phyloP scores from a whole-genome alignment of 2,329 filamentous ascomycete species.

The Scolecobasidium constrictum region DNA sequence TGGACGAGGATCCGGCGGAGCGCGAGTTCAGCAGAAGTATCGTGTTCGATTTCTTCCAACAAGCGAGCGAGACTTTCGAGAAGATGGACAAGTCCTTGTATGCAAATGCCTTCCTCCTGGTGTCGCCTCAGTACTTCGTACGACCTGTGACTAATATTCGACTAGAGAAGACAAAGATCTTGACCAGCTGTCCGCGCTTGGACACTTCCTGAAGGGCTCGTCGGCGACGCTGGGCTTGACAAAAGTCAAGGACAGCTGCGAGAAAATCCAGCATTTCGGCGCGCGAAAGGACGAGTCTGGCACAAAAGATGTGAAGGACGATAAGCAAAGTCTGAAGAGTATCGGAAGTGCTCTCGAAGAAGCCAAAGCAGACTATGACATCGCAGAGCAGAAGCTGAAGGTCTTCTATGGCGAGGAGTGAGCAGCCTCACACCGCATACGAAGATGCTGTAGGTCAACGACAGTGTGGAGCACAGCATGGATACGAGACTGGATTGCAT shows the following conservation, averaged over 20 bases:
- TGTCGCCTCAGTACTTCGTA: neutral
- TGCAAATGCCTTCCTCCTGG: slow-evolving; percentile 29
- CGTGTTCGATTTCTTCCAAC: slow-evolving; percentile 85
- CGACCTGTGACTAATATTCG: slow-evolving; percentile 1
- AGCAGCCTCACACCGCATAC: too few relatives aligned
- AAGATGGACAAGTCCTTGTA: slow-evolving; percentile 80
- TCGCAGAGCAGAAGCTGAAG: slow-evolving; percentile 59
- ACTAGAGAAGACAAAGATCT: slow-evolving; percentile 58
- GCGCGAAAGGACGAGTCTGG: slow-evolving; percentile 72
- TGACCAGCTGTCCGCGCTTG: slow-evolving; percentile 65
- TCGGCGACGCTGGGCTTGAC: slow-evolving; percentile 85
- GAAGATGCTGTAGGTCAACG: too few relatives aligned
- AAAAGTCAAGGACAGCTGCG: slow-evolving; percentile 86
- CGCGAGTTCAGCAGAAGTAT: slow-evolving; percentile 82
- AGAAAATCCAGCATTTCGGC: slow-evolving; percentile 92
- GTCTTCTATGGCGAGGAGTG: slow-evolving; percentile 56
- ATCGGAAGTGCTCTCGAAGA: slow-evolving; percentile 59
- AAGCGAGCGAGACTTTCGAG: slow-evolving; percentile 74
- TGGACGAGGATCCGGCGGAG: slow-evolving; percentile 86
- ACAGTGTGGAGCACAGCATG: too few relatives aligned
- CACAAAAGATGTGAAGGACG: slow-evolving; percentile 51
- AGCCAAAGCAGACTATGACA: slow-evolving; percentile 66
- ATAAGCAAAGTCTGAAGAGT: slow-evolving; percentile 55
- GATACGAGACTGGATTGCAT: too few relatives aligned
- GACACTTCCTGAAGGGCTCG: slow-evolving; percentile 95